Evolutionary conservation across 805 yeast species (phyloP), one percentile per base, ranked within the genome.

Genomic region (Blastobotrys attinorum): DNA sequence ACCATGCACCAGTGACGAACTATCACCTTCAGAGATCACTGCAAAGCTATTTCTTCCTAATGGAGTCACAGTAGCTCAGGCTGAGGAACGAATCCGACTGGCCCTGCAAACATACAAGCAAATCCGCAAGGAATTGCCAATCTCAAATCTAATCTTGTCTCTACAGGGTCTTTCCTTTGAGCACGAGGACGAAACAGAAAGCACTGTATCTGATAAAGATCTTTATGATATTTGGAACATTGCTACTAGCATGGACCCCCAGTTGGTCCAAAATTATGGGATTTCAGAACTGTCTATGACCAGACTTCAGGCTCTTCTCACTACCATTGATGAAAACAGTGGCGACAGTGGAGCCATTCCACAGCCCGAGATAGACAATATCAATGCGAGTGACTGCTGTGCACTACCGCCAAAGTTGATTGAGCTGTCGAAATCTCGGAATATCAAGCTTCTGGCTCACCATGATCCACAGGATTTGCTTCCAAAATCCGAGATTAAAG

Each of bases 311-410:
- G 46, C 52, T 2, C 43, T 59, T 13, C 17, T 60, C 15, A 42
- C 43, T 7, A 27, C 27, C 22, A 23, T 47, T 25, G 37, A 50
- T 11, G 39, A 32, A 18, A 36, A 7, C 22, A 25, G 11, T 7
- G 37, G 42, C 48, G 46, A 49, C 18, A 18, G 45, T 48, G n/a
- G n/a, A n/a, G 40, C 39, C 10, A 41, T 27, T 37, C 45, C 35
- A 15, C 27, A 36, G 20, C 57, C 56, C 3, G 16, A 43, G 7
- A 47, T 60, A 5, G 58, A 61, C 44, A 63, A 59, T 39, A 57
- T 63, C 42, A 58, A 62, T 37, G 58, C 62, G 17, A 51, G 52
- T 15, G 66, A 62, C 38, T 63, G 66, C 51, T 61, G 65, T 42
- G 63, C 58, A 10, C 53, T 63, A 18, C 65, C 67, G 3, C 58